A percentile compares a stretch with the other conserved stretches of the same genome.
Evolutionary conservation across 108 stramenopile genomes (phyloP).

Genomic region (Cylindrotheca closterium): DNA sequence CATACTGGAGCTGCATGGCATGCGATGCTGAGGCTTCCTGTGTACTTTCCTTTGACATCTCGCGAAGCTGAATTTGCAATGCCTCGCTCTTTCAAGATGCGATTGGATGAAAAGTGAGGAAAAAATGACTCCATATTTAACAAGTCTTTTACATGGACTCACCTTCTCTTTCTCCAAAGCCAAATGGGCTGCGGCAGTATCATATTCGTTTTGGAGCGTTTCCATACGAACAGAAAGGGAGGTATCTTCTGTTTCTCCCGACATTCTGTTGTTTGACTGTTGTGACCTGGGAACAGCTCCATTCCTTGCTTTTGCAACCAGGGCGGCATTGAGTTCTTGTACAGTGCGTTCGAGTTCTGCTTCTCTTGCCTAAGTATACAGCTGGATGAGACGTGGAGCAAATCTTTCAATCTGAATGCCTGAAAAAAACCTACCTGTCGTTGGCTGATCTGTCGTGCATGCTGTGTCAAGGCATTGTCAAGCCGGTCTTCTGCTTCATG

Average conservation of each 20-base stretch:
- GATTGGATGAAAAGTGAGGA: slow-evolving; percentile 2
- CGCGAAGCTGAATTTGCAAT: slow-evolving; percentile 61
- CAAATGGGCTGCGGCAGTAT: slow-evolving; percentile 52
- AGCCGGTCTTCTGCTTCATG: slow-evolving; percentile 77
- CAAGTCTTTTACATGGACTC: slow-evolving; percentile 5
- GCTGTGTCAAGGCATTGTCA: slow-evolving; percentile 67
- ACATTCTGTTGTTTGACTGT: neutral
- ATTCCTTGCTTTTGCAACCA: slow-evolving; percentile 48
- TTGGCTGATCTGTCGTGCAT: slow-evolving; percentile 75
- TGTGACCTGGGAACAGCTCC: neutral
- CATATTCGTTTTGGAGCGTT: slow-evolving; percentile 56
- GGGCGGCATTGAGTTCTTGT: slow-evolving; percentile 77
- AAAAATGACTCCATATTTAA: neutral
- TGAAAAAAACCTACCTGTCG: slow-evolving; percentile 40
- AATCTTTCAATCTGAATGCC: neutral
- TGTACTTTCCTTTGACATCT: slow-evolving; percentile 66
- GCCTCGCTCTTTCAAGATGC: slow-evolving; percentile 34
- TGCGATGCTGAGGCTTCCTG: slow-evolving; percentile 58
- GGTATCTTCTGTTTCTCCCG: neutral
- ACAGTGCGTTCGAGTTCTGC: slow-evolving; percentile 75
- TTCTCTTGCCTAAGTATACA: slow-evolving; percentile 56
- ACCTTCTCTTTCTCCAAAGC: slow-evolving; percentile 54
- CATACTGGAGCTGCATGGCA: slow-evolving; percentile 56
- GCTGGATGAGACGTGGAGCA: too few relatives aligned
- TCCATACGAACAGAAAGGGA: slow-evolving; percentile 27